A percentile compares a stretch with the other conserved stretches of the same genome.
phyloP scores from a whole-genome alignment of 2,329 filamentous ascomycete species.

The Escovopsis sp. region DNA sequence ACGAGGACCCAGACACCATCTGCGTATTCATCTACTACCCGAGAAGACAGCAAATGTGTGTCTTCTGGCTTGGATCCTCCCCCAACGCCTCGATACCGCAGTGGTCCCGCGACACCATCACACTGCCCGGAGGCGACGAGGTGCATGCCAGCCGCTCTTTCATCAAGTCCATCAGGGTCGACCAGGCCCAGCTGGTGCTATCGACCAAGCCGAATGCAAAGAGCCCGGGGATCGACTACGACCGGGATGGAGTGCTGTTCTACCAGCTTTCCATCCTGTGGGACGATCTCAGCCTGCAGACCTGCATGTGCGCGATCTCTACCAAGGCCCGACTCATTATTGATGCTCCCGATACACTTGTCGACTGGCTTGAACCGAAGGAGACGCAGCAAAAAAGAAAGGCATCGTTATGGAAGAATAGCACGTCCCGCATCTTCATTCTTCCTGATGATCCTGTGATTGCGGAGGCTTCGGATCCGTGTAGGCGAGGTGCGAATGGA shows the following conservation, averaged over 20 bases:
- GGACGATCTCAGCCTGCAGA: constrained; percentile 27
- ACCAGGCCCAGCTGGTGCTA: constrained; percentile 11
- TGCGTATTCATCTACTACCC: constrained; percentile 22
- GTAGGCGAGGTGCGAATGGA: background rate
- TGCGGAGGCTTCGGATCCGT: constrained; percentile 11
- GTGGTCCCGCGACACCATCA: constrained; percentile 22
- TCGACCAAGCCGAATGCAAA: constrained; percentile 2
- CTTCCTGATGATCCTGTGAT: constrained; percentile 21
- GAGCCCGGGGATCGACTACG: constrained; percentile 17
- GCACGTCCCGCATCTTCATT: constrained; percentile 19
- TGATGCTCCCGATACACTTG: constrained; percentile 12
- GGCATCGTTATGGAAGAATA: constrained; percentile 13
- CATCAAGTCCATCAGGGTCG: constrained; percentile 15
- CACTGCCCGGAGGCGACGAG: constrained; percentile 9
- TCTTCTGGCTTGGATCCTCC: constrained; percentile 19
- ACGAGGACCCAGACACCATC: constrained; percentile 8
- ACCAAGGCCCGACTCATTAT: constrained; percentile 12
- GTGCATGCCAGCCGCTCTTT: constrained; percentile 1
- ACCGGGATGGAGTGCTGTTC: constrained; percentile 22
- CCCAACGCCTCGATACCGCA: constrained; percentile 15
- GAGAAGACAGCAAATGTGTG: constrained; percentile 15
- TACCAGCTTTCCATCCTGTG: constrained; percentile 31
- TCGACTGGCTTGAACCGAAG: constrained; percentile 12
- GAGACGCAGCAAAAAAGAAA: constrained; percentile 13
- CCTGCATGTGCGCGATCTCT: constrained; percentile 19